Evolutionary conservation across 2,329 filamentous ascomycete genomes (phyloP).

Genomic region (Fusarium nelsonii): DNA sequence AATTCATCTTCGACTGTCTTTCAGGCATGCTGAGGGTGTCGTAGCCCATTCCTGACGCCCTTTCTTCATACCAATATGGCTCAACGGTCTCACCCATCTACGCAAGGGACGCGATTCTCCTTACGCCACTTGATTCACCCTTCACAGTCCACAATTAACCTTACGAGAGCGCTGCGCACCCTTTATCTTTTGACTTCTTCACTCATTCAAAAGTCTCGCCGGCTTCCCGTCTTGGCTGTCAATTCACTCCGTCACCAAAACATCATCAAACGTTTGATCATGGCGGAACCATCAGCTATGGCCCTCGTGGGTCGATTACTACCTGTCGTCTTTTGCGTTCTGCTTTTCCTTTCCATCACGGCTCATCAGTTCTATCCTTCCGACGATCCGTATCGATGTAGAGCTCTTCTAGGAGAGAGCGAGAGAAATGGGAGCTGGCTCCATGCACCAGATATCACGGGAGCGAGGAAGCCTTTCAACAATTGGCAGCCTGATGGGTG

Average conservation of each 20-base stretch:
- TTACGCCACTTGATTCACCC: conserved; percentile 8
- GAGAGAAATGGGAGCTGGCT: conserved; percentile 64
- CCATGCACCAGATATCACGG: conserved; percentile 49
- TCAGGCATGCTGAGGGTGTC: neutral
- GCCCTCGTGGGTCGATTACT: conserved; percentile 31
- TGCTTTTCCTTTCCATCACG: conserved; percentile 33
- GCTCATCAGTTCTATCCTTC: conserved; percentile 24
- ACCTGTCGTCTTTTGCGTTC: conserved; percentile 37
- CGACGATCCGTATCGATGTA: conserved; percentile 66
- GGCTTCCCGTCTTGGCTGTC: conserved; percentile 1
- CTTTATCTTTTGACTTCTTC: neutral
- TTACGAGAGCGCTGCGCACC: neutral
- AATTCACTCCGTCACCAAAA: neutral
- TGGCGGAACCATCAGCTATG: conserved; percentile 25
- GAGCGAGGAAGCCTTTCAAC: conserved; percentile 52
- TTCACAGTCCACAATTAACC: neutral
- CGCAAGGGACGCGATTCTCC: conserved; percentile 6
- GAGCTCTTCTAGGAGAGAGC: conserved; percentile 53
- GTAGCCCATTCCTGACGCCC: conserved; percentile 3
- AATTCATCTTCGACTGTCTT: neutral
- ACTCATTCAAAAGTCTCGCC: neutral
- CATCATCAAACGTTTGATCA: conserved; percentile 10
- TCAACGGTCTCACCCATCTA: conserved; percentile 9
- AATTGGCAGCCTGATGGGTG: conserved; percentile 72
- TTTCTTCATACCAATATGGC: conserved; percentile 13